Evolutionary conservation across 257 asterid genomes (phyloP), one percentile per base, ranked within the genome.

Genomic region (Lycium barbarum): DNA sequence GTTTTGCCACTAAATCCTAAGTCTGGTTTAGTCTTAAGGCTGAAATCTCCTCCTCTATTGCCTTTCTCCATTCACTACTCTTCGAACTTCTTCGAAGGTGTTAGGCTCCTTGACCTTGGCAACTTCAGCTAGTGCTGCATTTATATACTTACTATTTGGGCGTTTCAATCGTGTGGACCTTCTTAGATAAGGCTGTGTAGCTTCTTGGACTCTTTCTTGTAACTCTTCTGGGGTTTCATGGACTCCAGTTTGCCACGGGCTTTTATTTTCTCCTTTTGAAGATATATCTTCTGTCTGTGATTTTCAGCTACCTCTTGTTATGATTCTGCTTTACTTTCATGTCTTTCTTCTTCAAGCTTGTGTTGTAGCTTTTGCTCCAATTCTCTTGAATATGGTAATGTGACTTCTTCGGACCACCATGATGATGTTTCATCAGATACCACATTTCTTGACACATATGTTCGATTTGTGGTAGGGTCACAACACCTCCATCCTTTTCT

Each of bases 141-240:
- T 47, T 3, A 55, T 35, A 67, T 82, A 82, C 20, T 49, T 82
- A 11, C 79, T 43, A 65, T 65, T 82, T 47, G 78, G 15, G 6
- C 2, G 26, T 43, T 22, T 20, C 10, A 38, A 2, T 38, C 43
- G 4, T 38, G 47, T 65, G 2, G 79, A 82, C 66, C 79, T 13
- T 38, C 2, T 1, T 38, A 38, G 43, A 2, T 38, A 5, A 38
- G 43, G 43, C 2, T 38, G 67, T 9, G n/a, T 62, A 2, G 45
- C 33, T 40, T 73, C 10, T 26, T 54, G 20, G 3, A 1, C 7
- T 0, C 6, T 13, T 54, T 54, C 51, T 2, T 79, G 12, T 3
- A 4, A 3, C 45, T 54, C 68, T 2, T 26, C 6, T 33, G 0
- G 0, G 11, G 55, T 20, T 11, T 55, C 26, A 79, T 22, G 2